phyloP scores from a whole-genome alignment of 1,284 basidiomycete species.

The Moniliophthora roreri region DNA sequence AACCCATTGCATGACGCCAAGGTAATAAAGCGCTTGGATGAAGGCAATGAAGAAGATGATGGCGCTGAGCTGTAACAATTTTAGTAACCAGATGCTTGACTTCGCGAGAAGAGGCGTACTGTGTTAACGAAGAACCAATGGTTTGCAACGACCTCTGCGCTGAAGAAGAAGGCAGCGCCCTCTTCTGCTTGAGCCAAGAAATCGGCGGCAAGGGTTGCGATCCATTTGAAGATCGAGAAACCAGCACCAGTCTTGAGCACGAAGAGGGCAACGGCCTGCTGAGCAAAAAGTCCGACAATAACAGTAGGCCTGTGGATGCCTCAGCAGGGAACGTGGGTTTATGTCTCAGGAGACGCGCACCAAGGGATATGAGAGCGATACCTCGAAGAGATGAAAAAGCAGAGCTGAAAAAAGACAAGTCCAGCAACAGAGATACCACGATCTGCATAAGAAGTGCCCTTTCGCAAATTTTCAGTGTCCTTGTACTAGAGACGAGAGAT shows the following conservation, averaged over 20 bases:
- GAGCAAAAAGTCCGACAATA: slow-evolving; percentile 81
- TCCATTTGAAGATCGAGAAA: slow-evolving; percentile 79
- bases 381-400: slow-evolving; percentile 66
- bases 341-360: slow-evolving; percentile 31
- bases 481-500: not conserved
- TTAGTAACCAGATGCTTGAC: not conserved
- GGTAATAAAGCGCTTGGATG: slow-evolving; percentile 84
- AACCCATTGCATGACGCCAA: slow-evolving; percentile 89
- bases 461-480: slow-evolving; percentile 4
- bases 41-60: slow-evolving; percentile 90
- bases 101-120: slow-evolving; percentile 35
- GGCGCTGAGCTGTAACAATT: slow-evolving; percentile 53
- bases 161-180: slow-evolving; percentile 81
- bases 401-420: slow-evolving; percentile 72
- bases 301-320: slow-evolving; percentile 63
- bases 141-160: slow-evolving; percentile 54
- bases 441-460: slow-evolving; percentile 73
- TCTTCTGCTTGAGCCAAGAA: slow-evolving; percentile 64
- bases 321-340: not conserved
- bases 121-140: slow-evolving; percentile 84
- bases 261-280: slow-evolving; percentile 83
- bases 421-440: slow-evolving; percentile 82
- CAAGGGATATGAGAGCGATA: slow-evolving; percentile 67
- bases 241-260: slow-evolving; percentile 82
- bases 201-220: slow-evolving; percentile 73